These are phyloP conservation scores for Fusarium scirpi DNA, from an alignment of 2,329 filamentous ascomycete species.

Conservation along the genomic window DNA sequence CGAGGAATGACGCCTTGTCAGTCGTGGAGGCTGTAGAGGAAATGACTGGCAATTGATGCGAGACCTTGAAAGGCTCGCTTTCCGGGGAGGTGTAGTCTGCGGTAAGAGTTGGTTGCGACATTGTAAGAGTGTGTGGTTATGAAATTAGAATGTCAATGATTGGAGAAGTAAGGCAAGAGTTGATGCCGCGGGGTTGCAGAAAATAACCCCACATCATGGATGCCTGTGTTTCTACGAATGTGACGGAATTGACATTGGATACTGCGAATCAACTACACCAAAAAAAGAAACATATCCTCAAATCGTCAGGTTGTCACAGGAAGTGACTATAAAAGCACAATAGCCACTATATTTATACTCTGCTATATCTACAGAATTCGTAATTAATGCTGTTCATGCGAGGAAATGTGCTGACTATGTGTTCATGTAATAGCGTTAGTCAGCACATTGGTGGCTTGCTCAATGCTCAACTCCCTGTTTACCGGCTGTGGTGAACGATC, in stretches of 20 bases:
- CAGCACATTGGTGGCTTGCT: conserved; percentile 14
- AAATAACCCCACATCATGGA: conserved; percentile 30
- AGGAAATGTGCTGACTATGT: neutral
- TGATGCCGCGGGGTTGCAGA: conserved; percentile 39
- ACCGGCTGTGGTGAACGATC: neutral
- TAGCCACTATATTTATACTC: neutral
- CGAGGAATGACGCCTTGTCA: conserved; percentile 71
- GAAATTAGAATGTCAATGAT: neutral
- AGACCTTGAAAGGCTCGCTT: conserved; percentile 61
- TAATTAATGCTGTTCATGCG: neutral
- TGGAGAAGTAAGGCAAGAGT: neutral
- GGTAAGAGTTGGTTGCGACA: conserved; percentile 42
- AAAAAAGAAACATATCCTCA: neutral
- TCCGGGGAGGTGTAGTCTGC: conserved; percentile 67
- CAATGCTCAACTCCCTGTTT: conserved; percentile 5
- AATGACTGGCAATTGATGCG: conserved; percentile 53
- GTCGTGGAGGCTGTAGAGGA: conserved; percentile 52
- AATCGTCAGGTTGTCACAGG: neutral
- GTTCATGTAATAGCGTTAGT: conserved; percentile 13
- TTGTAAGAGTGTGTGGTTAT: conserved; percentile 1
- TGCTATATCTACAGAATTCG: neutral
- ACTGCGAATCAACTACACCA: neutral
- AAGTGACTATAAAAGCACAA: neutral
- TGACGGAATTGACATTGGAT: neutral
- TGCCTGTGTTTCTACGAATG: neutral